Evolutionary conservation across 1,284 basidiomycete species (phyloP).

Genomic region (Phellinidium pouzarii): DNA sequence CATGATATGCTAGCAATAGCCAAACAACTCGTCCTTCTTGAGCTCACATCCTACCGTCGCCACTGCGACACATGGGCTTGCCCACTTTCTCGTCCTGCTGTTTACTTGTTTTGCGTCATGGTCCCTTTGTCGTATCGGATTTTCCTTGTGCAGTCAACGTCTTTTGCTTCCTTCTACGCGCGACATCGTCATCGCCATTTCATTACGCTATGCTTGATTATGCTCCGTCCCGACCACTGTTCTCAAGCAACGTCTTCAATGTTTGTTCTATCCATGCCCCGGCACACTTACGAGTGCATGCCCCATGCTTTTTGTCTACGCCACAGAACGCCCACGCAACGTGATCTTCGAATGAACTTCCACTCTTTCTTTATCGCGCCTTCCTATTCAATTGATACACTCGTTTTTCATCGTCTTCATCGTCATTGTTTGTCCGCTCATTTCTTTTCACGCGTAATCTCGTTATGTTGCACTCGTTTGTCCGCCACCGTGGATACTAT

Average conservation of each 20-base stretch:
- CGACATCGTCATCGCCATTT: neutral
- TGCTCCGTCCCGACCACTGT: neutral
- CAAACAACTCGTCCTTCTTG: neutral
- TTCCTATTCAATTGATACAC: constrained; percentile 1
- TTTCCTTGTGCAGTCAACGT: neutral
- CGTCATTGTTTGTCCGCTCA: neutral
- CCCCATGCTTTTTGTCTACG: constrained; percentile 4
- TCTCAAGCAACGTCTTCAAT: neutral
- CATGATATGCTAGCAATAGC: constrained; percentile 1
- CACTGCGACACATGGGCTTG: neutral
- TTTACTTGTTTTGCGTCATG: constrained; percentile 6
- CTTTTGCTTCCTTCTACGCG: neutral
- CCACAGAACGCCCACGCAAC: neutral
- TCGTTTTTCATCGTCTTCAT: neutral
- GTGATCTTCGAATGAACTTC: neutral
- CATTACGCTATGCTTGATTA: constrained; percentile 6
- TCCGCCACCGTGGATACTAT: neutral
- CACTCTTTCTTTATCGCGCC: neutral
- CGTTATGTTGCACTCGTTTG: neutral
- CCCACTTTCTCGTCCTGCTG: neutral
- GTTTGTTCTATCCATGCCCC: neutral
- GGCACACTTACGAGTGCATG: neutral
- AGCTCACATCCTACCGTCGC: neutral
- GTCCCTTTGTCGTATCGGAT: constrained; percentile 3
- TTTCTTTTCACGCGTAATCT: neutral